A percentile compares a stretch with the other conserved stretches of the same genome.
phyloP scores from a whole-genome alignment of 1,284 basidiomycete genomes.

The Tilletiopsis washingtonensis region DNA sequence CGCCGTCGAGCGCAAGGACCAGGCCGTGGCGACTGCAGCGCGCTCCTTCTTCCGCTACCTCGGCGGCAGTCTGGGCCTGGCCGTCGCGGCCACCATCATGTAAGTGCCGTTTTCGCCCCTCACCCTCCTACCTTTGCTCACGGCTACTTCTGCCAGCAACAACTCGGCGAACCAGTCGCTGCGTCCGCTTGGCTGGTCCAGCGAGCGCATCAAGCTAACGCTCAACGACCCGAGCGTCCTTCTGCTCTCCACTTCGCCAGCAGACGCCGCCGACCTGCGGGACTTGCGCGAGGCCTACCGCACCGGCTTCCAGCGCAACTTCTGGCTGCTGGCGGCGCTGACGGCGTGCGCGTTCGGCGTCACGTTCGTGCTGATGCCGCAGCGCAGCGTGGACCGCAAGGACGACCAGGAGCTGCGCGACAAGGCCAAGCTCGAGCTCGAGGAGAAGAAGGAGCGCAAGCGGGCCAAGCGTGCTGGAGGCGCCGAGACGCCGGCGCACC shows the following conservation, averaged over 20 bases:
- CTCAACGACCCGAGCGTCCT: slow-evolving; percentile 19
- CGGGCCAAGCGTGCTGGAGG: slow-evolving; percentile 6
- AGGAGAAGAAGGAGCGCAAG: slow-evolving; percentile 20
- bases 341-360: slow-evolving; percentile 53
- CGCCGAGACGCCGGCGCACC: too few species aligned
- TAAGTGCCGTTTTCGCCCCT: too few species aligned
- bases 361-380: slow-evolving; percentile 56
- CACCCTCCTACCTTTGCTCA: too few species aligned
- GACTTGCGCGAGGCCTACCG: slow-evolving; percentile 56
- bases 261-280: slow-evolving; percentile 3
- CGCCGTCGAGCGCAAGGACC: slow-evolving; percentile 59
- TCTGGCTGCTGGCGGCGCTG: slow-evolving; percentile 46
- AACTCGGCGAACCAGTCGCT: slow-evolving; percentile 14
- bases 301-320: slow-evolving; percentile 56
- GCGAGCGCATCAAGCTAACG: slow-evolving; percentile 8
- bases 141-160: too few species aligned
- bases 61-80: slow-evolving; percentile 60
- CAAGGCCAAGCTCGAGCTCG: slow-evolving; percentile 44
- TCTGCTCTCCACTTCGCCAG: slow-evolving; percentile 8
- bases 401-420: slow-evolving; percentile 55
- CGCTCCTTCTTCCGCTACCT: slow-evolving; percentile 62
- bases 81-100: slow-evolving; percentile 56
- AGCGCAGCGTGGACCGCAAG: slow-evolving; percentile 55
- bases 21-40: slow-evolving; percentile 64
- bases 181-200: slow-evolving; percentile 1